Conservation (phyloP, 306 rosid genomes). For the Malus fusca region DNA sequence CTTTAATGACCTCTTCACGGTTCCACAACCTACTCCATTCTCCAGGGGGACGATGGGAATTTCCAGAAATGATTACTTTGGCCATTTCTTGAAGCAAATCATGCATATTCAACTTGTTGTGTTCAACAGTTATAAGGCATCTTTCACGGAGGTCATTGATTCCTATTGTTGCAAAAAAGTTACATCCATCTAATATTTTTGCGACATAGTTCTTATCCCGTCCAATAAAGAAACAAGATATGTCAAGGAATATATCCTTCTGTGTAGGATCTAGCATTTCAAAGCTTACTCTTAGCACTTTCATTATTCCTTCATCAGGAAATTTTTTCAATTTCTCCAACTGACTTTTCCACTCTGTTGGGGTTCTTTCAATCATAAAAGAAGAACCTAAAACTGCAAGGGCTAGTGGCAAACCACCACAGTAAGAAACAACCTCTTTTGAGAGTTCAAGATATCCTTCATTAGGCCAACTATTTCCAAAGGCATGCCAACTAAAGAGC, state of each 20-base stretch:
- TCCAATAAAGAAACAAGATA: slow-evolving; percentile 33
- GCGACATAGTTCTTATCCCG: slow-evolving; percentile 8
- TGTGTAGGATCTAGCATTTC: background rate
- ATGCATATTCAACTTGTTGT: slow-evolving; percentile 11
- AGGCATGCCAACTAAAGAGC: slow-evolving; percentile 29
- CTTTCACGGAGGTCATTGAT: slow-evolving; percentile 8
- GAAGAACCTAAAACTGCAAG: no score
- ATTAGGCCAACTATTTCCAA: background rate
- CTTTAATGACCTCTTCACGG: background rate
- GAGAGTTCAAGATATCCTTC: background rate
- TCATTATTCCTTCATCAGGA: slow-evolving; percentile 15
- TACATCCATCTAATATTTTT: slow-evolving; percentile 23
- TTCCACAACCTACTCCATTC: background rate
- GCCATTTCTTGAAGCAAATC: slow-evolving; percentile 35
- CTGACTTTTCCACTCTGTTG: slow-evolving; percentile 5
- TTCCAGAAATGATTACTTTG: slow-evolving; percentile 21
- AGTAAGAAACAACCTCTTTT: no score
- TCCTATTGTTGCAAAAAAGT: background rate
- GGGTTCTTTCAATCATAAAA: no score
- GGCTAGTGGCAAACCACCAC: no score
- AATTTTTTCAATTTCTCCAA: slow-evolving; percentile 14
- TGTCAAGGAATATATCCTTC: slow-evolving; percentile 31
- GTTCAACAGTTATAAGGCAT: slow-evolving; percentile 18
- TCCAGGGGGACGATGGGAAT: background rate
- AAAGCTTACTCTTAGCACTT: slow-evolving; percentile 14